A percentile compares a stretch with the other conserved stretches of the same genome.
These are phyloP conservation scores for Septoria linicola DNA, from an alignment of 2,329 filamentous ascomycete species.

Conservation along the genomic window DNA sequence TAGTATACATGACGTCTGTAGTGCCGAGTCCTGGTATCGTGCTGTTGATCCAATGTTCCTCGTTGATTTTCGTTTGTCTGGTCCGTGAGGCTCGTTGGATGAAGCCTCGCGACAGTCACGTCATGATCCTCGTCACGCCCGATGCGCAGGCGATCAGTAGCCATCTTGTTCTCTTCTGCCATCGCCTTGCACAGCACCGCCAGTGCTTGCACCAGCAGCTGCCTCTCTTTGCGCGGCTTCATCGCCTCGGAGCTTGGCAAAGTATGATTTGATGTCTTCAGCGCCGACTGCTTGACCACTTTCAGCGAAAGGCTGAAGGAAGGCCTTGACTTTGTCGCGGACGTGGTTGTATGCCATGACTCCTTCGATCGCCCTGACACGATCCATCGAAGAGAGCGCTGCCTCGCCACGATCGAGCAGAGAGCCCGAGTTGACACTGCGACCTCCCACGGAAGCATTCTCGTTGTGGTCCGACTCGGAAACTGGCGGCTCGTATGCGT, in stretches of 20 bases:
- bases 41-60: too few relatives aligned
- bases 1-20: too few relatives aligned
- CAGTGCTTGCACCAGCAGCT: slow-evolving; percentile 31
- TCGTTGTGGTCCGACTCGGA: slow-evolving; percentile 59
- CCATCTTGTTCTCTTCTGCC: slow-evolving; percentile 43
- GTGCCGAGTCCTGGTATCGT: too few relatives aligned
- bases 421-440: slow-evolving; percentile 69
- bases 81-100: too few relatives aligned
- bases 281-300: slow-evolving; percentile 84
- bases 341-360: slow-evolving; percentile 98
- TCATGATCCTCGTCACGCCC: too few relatives aligned
- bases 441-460: slow-evolving; percentile 43
- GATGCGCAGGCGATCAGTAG: slow-evolving; percentile 31
- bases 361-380: slow-evolving; percentile 86
- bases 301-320: slow-evolving; percentile 90
- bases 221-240: slow-evolving; percentile 52
- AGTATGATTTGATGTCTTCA: slow-evolving; percentile 95
- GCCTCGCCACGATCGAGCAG: slow-evolving; percentile 90
- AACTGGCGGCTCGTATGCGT: slow-evolving; percentile 86
- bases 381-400: slow-evolving; percentile 85
- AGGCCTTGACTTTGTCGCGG: slow-evolving; percentile 92
- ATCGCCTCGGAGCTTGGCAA: slow-evolving; percentile 90
- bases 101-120: too few relatives aligned
- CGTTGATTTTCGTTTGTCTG: too few relatives aligned
- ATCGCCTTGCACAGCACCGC: slow-evolving; percentile 29